phyloP scores from a whole-genome alignment of 1,139 yeast genomes.

The Yamadazyma epiphylla region DNA sequence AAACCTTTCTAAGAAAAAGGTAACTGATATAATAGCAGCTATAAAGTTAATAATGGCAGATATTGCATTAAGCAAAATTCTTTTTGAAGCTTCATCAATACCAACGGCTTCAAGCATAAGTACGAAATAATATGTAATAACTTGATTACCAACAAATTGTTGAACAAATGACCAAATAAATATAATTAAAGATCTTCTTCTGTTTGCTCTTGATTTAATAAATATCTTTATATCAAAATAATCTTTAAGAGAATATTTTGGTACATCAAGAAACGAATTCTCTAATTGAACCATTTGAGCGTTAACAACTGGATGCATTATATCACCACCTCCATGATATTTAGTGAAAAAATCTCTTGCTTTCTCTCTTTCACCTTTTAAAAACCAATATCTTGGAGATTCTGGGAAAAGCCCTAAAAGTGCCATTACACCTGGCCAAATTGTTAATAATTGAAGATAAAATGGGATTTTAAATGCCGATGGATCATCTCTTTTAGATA shows the following conservation, averaged over 20 bases:
- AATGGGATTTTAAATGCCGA: slow-evolving; percentile 3
- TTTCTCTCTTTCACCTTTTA: slow-evolving; percentile 30
- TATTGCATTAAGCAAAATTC: slow-evolving; percentile 16
- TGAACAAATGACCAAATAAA: slow-evolving; percentile 11
- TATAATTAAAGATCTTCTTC: slow-evolving; percentile 6
- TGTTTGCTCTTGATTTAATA: slow-evolving; percentile 3
- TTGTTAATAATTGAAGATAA: slow-evolving; percentile 5
- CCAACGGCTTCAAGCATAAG: slow-evolving; percentile 16
- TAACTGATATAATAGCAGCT: no score
- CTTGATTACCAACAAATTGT: slow-evolving; percentile 18
- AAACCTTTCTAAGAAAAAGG: slow-evolving; percentile 12
- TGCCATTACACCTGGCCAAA: no score
- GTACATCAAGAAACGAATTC: slow-evolving; percentile 30
- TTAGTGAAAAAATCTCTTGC: slow-evolving; percentile 28
- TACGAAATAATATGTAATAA: slow-evolving; percentile 17
- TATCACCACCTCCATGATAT: slow-evolving; percentile 17
- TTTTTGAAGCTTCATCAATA: slow-evolving; percentile 16
- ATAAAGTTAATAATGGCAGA: no score
- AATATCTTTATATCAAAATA: slow-evolving; percentile 10
- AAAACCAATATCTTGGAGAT: slow-evolving; percentile 51
- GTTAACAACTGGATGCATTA: slow-evolving; percentile 14
- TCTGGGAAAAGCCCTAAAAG: slow-evolving; percentile 60
- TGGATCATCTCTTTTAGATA: no score
- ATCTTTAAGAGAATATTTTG: slow-evolving; percentile 12
- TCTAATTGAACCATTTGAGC: slow-evolving; percentile 12